A percentile compares a stretch with the other conserved stretches of the same genome.
These are phyloP conservation scores for Acacia concinna DNA, from an alignment of 331 rosid genomes.

Conservation along the genomic window DNA sequence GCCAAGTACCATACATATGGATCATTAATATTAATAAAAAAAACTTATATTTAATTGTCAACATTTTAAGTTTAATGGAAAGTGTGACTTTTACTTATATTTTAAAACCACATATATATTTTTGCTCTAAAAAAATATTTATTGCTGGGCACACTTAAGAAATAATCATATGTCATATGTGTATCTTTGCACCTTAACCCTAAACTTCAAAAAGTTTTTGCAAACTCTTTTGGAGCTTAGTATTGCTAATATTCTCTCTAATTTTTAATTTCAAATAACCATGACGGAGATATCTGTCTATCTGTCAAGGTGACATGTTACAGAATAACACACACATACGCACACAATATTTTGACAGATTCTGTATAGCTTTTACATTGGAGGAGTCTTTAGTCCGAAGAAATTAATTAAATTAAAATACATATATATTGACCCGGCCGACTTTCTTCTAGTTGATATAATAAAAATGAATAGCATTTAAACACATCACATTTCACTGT, in stretches of 20 bases:
- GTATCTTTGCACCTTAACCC: too few species aligned
- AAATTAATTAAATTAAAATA: not conserved
- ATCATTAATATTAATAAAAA: too few species aligned
- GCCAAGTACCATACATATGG: too few species aligned
- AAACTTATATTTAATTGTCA: too few species aligned
- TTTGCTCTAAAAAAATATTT: too few species aligned
- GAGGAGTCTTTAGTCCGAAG: not conserved
- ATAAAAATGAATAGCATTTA: not conserved
- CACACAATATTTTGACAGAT: not conserved
- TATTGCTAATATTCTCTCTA: not conserved
- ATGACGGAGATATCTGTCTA: not conserved
- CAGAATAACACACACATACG: not conserved
- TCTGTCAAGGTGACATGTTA: not conserved
- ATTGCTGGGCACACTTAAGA: too few species aligned
- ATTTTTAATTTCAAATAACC: not conserved
- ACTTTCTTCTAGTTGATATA: not conserved
- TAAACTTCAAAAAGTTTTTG: not conserved
- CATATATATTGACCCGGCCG: not conserved
- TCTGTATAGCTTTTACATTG: not conserved
- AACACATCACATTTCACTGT: not conserved
- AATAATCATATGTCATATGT: too few species aligned
- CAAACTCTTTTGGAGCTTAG: not conserved
- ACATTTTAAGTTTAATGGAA: too few species aligned
- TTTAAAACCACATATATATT: too few species aligned
- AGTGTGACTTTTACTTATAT: too few species aligned